Percentiles rank a stretch among this genome's conserved stretches.
phyloP scores from a whole-genome alignment of 1,284 basidiomycete genomes.

The Thelephora terrestris region DNA sequence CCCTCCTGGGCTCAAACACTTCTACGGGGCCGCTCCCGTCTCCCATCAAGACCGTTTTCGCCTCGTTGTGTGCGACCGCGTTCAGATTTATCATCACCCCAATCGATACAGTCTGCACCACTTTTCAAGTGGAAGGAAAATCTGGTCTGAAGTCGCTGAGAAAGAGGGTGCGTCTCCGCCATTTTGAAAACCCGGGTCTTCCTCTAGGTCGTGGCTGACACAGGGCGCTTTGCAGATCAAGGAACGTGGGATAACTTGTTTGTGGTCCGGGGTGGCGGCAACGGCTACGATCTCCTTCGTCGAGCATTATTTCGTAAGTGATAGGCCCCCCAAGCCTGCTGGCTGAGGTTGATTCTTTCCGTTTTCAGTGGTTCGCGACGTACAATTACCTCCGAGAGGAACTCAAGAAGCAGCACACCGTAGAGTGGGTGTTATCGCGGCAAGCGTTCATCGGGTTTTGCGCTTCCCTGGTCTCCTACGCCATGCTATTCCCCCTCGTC shows the following conservation, averaged over 20 bases:
- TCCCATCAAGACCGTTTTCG: conserved; percentile 59
- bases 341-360: neutral
- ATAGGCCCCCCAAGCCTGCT: too few species aligned
- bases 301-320: conserved; percentile 73
- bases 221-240: too few species aligned
- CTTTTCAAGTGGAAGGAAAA: conserved; percentile 80
- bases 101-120: conserved; percentile 87
- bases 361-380: conserved; percentile 60
- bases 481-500: conserved; percentile 76
- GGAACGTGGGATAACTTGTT: conserved; percentile 60
- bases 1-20: conserved; percentile 59
- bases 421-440: conserved; percentile 51
- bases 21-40: conserved; percentile 55
- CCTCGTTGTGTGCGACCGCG: conserved; percentile 56
- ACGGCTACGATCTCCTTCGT: conserved; percentile 88
- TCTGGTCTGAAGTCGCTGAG: conserved; percentile 54
- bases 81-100: conserved; percentile 83
- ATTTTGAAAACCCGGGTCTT: neutral
- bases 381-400: conserved; percentile 36
- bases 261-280: conserved; percentile 84
- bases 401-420: neutral
- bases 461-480: conserved; percentile 76
- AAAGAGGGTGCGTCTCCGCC: conserved; percentile 38
- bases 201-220: neutral
- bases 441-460: conserved; percentile 83